phyloP scores from a whole-genome alignment of 768 basidiomycete species.

The Lactarius sanguifluus region DNA sequence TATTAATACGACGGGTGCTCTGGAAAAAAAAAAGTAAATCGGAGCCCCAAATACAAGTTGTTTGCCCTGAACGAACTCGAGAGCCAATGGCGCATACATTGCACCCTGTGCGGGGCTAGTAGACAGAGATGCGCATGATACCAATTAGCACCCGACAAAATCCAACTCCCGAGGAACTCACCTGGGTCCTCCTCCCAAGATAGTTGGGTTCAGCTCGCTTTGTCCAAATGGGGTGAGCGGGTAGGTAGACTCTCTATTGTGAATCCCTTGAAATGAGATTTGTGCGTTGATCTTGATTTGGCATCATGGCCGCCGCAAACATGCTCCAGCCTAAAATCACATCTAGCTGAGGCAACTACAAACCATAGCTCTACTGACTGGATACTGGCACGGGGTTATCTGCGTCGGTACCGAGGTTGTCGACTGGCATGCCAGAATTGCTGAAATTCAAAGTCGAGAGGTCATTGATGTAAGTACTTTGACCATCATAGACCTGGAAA shows the following conservation, averaged over 20 bases:
- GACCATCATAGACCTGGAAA: conserved; percentile 18
- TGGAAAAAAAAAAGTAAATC: background rate
- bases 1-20: background rate
- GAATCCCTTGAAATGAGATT: conserved; percentile 16
- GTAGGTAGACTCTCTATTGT: background rate
- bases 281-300: background rate
- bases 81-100: background rate
- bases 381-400: background rate
- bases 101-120: background rate
- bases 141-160: background rate
- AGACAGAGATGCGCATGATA: background rate
- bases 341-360: background rate
- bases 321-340: conserved; percentile 7
- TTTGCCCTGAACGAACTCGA: background rate
- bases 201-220: too few relatives aligned
- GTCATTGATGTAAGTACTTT: conserved; percentile 13
- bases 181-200: background rate
- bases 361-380: background rate
- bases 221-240: too few relatives aligned
- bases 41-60: background rate
- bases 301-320: conserved; percentile 18
- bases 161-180: background rate
- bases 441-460: background rate
- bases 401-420: background rate
- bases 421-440: conserved; percentile 20